These are phyloP conservation scores for Nothopassalora personata DNA, from an alignment of 2,329 filamentous ascomycete genomes.

Conservation along the genomic window DNA sequence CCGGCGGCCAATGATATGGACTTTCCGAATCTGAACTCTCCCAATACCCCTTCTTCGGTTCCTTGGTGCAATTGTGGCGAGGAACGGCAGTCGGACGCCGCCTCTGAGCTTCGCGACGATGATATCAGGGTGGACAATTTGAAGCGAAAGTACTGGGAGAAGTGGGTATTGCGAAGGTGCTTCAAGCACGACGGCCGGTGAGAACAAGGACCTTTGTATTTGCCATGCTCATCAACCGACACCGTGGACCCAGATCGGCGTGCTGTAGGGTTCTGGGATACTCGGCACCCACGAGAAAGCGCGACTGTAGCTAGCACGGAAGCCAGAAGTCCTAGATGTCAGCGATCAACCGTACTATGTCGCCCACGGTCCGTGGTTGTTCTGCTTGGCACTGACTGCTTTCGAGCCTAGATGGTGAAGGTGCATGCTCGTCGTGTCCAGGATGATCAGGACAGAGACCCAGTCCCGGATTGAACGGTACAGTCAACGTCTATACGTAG, in stretches of 20 bases:
- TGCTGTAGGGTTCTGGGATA: no score
- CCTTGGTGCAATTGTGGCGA: conserved; percentile 45
- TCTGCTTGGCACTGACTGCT: background rate
- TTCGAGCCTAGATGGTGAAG: no score
- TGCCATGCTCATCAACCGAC: no score
- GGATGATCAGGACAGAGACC: no score
- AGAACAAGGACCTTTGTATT: background rate
- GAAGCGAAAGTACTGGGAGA: conserved; percentile 53
- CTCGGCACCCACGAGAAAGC: no score
- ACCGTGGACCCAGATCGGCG: no score
- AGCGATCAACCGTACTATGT: background rate
- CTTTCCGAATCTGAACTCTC: conserved; percentile 40
- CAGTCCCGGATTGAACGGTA: no score
- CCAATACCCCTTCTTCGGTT: conserved; percentile 40
- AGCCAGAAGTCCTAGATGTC: background rate
- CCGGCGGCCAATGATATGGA: conserved; percentile 40
- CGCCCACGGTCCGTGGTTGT: background rate
- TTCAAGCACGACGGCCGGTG: conserved; percentile 23
- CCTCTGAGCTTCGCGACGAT: conserved; percentile 46
- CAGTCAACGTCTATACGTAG: no score
- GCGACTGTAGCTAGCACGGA: no score
- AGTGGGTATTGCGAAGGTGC: conserved; percentile 50
- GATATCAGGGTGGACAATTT: conserved; percentile 42
- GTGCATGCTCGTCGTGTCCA: no score
- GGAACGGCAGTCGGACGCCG: conserved; percentile 34